Evolutionary conservation across 805 yeast species (phyloP).

Genomic region (Candida peoriensis): DNA sequence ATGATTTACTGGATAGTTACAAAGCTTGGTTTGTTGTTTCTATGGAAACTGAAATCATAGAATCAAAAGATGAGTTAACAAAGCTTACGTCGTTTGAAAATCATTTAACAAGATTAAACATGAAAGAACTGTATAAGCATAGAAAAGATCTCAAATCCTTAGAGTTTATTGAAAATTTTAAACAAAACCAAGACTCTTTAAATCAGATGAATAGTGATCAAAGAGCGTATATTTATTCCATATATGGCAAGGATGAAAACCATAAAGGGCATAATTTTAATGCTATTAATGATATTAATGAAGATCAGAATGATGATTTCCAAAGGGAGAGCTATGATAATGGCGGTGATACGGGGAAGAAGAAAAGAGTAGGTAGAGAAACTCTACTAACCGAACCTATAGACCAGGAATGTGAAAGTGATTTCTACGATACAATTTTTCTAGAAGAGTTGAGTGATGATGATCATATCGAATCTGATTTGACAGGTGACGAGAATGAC

Average conservation of each 20-base stretch:
- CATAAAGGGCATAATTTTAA: background rate
- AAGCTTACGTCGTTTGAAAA: background rate
- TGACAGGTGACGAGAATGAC: no score
- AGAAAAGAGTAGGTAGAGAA: background rate
- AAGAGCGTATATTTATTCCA: no score
- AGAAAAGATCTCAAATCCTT: background rate
- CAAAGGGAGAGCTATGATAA: background rate
- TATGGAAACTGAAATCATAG: background rate
- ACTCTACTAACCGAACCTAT: background rate
- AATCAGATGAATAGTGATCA: background rate
- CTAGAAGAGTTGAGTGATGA: background rate
- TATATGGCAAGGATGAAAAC: background rate
- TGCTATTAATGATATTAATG: background rate
- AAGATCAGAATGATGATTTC: background rate
- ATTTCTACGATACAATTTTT: background rate
- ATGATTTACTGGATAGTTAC: background rate
- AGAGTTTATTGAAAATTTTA: background rate
- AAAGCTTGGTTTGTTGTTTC: background rate
- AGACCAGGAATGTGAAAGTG: background rate
- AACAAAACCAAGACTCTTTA: background rate
- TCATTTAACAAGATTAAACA: background rate
- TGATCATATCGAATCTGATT: no score
- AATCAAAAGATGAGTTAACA: no score
- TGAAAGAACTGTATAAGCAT: no score
- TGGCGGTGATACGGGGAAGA: background rate